phyloP scores from a whole-genome alignment of 805 yeast genomes.

The Wickerhamomyces bovis region DNA sequence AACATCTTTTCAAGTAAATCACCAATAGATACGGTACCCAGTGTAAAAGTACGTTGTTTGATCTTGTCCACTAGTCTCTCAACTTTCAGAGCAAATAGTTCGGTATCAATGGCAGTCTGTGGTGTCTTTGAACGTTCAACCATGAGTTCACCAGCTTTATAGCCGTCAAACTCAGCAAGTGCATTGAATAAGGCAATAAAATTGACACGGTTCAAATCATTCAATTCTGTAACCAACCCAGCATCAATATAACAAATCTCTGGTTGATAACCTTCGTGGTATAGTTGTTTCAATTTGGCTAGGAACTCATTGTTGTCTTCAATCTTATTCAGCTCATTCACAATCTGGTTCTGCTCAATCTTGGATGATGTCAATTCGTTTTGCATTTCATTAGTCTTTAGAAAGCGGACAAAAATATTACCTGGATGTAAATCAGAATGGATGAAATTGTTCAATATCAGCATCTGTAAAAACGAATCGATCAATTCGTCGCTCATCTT shows the following conservation, averaged over 20 bases:
- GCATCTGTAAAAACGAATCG: constrained; percentile 89
- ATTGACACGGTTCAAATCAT: constrained; percentile 69
- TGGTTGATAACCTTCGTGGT: constrained; percentile 62
- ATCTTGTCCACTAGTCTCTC: constrained; percentile 77
- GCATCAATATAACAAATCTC: constrained; percentile 89
- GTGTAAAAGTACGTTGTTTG: constrained; percentile 81
- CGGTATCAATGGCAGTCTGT: constrained; percentile 79
- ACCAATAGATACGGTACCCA: constrained; percentile 89
- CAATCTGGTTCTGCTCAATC: constrained; percentile 19
- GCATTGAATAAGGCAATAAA: constrained; percentile 88
- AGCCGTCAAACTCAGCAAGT: constrained; percentile 88
- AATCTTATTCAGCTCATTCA: constrained; percentile 14
- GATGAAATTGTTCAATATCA: constrained; percentile 85
- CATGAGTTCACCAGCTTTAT: constrained; percentile 91
- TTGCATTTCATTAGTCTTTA: constrained; percentile 37
- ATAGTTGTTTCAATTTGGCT: constrained; percentile 37
- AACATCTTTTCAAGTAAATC: constrained; percentile 83
- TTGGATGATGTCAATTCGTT: constrained; percentile 23
- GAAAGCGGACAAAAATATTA: constrained; percentile 73
- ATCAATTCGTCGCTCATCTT: constrained; percentile 75
- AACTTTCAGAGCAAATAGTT: constrained; percentile 81
- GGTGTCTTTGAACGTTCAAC: constrained; percentile 93
- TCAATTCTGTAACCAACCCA: constrained; percentile 88
- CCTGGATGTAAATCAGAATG: constrained; percentile 99
- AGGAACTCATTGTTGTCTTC: constrained; percentile 37